Evolutionary conservation across 2,329 filamentous ascomycete genomes (phyloP), one percentile per base, ranked within the genome.

Genomic region (Fusarium continuum): DNA sequence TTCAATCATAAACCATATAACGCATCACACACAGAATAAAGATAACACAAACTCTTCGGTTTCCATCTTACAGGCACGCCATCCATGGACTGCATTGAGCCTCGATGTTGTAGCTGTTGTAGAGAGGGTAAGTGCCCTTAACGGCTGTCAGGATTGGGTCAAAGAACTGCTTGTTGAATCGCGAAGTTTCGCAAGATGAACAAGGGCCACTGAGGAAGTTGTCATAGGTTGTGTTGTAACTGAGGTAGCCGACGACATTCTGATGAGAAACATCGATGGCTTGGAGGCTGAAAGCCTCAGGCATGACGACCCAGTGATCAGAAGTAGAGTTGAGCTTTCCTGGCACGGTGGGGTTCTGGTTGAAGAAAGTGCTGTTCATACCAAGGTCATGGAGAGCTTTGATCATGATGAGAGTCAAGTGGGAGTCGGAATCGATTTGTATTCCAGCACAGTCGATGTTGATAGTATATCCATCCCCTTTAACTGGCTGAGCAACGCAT

Each of bases 21-120:
- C 35, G 51, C 41, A 49, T 36, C 45, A 58, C 49, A 64, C 34
- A 55, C 65, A 47, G 31, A 16, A 47, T 38, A 41, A 8, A 8
- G 26, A 47, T 23, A 20, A 26, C 23, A 25, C 17, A 38, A 16
- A 31, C 11, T 14, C 25, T n/a, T 38, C 11, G n/a, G 9, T 26
- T 8, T 3, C 28, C 19, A 8, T 10, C 28, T 34, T 47, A 55
- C 28, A n/a, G 17, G 17, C 76, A 78, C 16, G 70, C 75, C 67
- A 77, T 76, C 76, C 76, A 78, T 14, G 76, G 76, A 23, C 72
- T 69, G 41, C 76, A 78, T 48, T 77, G 70, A 6, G 74, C 76
- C 49, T 78, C 69, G 7, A 78, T 67, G 22, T 70, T 74, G 55
- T 77, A 78, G 48, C 73, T 75, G 61, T 74, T 74, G 61, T 74